Evolutionary conservation across 176 grass and related monocot genomes (phyloP).

Genomic region (Panicum miliaceum): DNA sequence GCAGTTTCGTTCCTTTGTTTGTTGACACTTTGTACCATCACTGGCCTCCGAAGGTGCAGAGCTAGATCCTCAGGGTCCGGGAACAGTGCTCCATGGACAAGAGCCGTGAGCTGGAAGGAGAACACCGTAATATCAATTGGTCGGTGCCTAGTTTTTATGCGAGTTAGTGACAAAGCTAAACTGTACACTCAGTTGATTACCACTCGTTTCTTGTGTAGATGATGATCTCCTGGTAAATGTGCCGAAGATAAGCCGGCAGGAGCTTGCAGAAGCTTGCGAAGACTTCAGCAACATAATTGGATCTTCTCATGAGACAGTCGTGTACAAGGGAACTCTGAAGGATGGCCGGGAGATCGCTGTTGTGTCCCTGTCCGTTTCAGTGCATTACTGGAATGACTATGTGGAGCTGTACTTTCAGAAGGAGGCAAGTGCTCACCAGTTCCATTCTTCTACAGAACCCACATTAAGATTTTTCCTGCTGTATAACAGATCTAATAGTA

Average conservation of each 20-base stretch:
- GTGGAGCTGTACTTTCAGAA: slow-evolving; percentile 84
- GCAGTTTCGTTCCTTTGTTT: slow-evolving; percentile 55
- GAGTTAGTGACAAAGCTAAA: slow-evolving; percentile 7
- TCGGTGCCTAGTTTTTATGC: slow-evolving; percentile 43
- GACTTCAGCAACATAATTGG: slow-evolving; percentile 99
- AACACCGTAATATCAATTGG: slow-evolving; percentile 68
- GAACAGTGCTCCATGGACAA: slow-evolving; percentile 49
- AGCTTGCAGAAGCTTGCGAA: slow-evolving; percentile 84
- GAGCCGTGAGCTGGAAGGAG: slow-evolving; percentile 72
- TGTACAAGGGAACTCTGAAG: slow-evolving; percentile 91
- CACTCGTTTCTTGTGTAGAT: slow-evolving; percentile 49
- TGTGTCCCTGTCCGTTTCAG: slow-evolving; percentile 68
- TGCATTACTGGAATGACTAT: slow-evolving; percentile 70
- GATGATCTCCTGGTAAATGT: slow-evolving; percentile 63
- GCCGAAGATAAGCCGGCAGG: slow-evolving; percentile 63
- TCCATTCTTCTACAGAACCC: not conserved
- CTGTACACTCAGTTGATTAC: not conserved
- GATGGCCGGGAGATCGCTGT: slow-evolving; percentile 87
- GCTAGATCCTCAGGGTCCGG: slow-evolving; percentile 45
- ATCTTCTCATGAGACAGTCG: slow-evolving; percentile 73
- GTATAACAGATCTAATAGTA: not conserved
- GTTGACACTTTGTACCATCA: slow-evolving; percentile 52
- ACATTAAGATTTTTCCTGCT: not conserved
- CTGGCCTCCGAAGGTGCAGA: slow-evolving; percentile 52
- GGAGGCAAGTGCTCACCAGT: slow-evolving; percentile 53